phyloP scores from a whole-genome alignment of 2,329 filamentous ascomycete genomes.

The Phaeoacremonium minimum region DNA sequence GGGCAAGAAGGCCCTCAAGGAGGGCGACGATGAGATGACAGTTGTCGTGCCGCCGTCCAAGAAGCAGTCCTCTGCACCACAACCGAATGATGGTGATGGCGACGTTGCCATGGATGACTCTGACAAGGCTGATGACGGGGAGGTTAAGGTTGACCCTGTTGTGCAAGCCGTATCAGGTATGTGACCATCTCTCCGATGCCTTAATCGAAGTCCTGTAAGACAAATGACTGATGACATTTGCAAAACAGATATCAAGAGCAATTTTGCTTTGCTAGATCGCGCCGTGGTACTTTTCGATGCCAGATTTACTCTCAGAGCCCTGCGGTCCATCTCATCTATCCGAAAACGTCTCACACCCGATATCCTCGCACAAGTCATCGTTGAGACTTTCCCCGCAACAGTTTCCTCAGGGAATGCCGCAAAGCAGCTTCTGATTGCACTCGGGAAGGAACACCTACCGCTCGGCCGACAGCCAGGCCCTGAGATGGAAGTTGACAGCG shows the following conservation, averaged over 20 bases:
- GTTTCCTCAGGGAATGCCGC: slow-evolving; percentile 60
- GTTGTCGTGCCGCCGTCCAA: slow-evolving; percentile 75
- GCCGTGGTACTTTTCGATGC: slow-evolving; percentile 91
- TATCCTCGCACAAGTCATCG: slow-evolving; percentile 75
- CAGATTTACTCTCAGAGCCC: slow-evolving; percentile 87
- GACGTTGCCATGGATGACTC: slow-evolving; percentile 68
- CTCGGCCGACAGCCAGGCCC: slow-evolving; percentile 53
- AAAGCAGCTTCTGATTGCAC: slow-evolving; percentile 64
- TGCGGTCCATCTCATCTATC: slow-evolving; percentile 92
- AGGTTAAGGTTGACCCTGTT: slow-evolving; percentile 56
- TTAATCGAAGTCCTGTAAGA: not conserved
- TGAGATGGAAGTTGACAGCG: slow-evolving; percentile 72
- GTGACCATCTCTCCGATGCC: slow-evolving; percentile 14
- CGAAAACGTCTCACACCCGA: slow-evolving; percentile 85
- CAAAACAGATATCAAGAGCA: slow-evolving; percentile 81
- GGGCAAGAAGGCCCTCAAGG: slow-evolving; percentile 59
- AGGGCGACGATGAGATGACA: slow-evolving; percentile 76
- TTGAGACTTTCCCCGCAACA: slow-evolving; percentile 68
- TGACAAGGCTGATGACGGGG: slow-evolving; percentile 42
- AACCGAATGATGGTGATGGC: slow-evolving; percentile 58
- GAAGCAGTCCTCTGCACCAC: slow-evolving; percentile 53
- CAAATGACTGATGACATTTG: not conserved
- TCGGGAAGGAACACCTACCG: slow-evolving; percentile 62
- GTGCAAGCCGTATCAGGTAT: slow-evolving; percentile 58
- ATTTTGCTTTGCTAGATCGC: slow-evolving; percentile 86